Base-by-base conservation (phyloP, 805 yeast species). In the Sugiyamaella qingdaonensis region DNA sequence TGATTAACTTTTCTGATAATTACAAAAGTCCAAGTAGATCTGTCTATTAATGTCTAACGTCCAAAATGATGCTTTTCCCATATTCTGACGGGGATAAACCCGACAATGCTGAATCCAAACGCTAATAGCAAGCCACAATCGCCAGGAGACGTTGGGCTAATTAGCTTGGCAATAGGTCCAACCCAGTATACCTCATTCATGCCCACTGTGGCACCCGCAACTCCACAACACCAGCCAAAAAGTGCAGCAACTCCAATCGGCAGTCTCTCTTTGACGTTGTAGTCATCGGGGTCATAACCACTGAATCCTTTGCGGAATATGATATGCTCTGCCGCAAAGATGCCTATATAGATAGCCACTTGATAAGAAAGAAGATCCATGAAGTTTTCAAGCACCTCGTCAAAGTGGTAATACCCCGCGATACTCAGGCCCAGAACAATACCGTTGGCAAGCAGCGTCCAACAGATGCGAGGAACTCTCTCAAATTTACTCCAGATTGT, bases 341-440 rank as follows among this genome's bases (percentile, higher is more conserved):
- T 84, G 44, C 85, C 80, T 64, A 80, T 81, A 72, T 89, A 89
- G 64, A 89, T 85, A 55, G 94, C 86, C 66, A 88, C 77, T 78
- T 89, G 88, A 76, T 89, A 90, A 61, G 86, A 90, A 69, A 90
- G 88, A 68, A 88, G 73, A 73, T 86, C 82, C 96, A 89, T 88
- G 73, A 89, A 89, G 72, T 86, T 81, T 54, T 78, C 77, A 85
- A 89, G 85, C 63, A 86, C 89, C 2, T 68, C 62, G 51, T 75
- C 79, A 69, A 90, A 88, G 55, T 77, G 68, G 75, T 85, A 85
- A 73, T 83, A 85, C 48, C 86, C 95, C 48, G 95, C 94, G 60
- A 88, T 88, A 65, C 92, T 80, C 63, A 89, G 84, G 48, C 88
- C 96, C 68, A 90, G 77, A 31, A 91, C 82, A 48, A 81, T 78